Evolutionary conservation across 1,284 basidiomycete genomes (phyloP).

Genomic region (Coniferiporia weirii): DNA sequence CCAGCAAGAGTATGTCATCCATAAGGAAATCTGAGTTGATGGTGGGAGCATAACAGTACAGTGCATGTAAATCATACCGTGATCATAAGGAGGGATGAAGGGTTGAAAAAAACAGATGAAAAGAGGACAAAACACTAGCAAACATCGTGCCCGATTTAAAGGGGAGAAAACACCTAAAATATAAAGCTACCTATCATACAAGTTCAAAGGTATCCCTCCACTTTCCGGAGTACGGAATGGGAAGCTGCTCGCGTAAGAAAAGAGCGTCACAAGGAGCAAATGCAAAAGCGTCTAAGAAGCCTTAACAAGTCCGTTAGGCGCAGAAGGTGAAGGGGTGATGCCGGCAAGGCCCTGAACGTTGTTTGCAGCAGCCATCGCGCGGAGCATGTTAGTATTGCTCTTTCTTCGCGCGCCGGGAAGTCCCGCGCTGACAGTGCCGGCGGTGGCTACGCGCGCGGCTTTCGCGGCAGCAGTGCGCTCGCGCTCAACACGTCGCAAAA

Average conservation of each 20-base stretch:
- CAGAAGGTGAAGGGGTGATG: background rate
- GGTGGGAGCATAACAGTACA: background rate
- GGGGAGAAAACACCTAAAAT: background rate
- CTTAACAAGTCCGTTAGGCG: background rate
- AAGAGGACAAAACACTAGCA: background rate
- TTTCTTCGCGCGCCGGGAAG: constrained; percentile 34
- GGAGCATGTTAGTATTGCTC: constrained; percentile 43
- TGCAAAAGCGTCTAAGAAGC: background rate
- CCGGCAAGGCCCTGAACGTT: background rate
- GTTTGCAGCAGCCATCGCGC: constrained; percentile 63
- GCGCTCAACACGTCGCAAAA: constrained; percentile 56
- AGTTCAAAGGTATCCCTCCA: background rate
- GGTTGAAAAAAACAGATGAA: background rate
- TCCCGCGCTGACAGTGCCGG: constrained; percentile 17
- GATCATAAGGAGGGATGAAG: background rate
- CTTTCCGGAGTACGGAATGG: background rate
- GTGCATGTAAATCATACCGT: background rate
- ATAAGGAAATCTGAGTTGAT: background rate
- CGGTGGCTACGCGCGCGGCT: constrained; percentile 20
- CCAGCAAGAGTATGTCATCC: background rate
- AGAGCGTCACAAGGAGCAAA: background rate
- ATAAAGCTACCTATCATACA: background rate
- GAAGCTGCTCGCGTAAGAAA: background rate
- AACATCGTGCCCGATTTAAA: background rate
- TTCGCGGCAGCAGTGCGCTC: constrained; percentile 22